Conservation (phyloP, 176 grass and related monocot species). For the Aechmea fasciata region DNA sequence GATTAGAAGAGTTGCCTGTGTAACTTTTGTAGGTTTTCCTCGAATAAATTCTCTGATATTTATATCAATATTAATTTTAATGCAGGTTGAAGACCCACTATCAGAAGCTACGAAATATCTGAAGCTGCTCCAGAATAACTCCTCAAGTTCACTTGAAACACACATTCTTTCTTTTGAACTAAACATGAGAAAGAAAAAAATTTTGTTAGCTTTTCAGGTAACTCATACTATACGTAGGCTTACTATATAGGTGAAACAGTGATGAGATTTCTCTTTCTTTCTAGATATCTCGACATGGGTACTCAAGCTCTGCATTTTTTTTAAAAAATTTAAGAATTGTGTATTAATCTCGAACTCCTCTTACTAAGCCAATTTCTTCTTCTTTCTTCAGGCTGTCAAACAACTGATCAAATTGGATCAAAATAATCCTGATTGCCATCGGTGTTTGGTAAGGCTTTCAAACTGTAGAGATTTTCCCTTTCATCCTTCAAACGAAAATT, state of each 20-base stretch:
- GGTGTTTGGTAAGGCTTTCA: slow-evolving; percentile 67
- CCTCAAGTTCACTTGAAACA: slow-evolving; percentile 67
- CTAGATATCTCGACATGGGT: neutral
- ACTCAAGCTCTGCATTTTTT: neutral
- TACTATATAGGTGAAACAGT: neutral
- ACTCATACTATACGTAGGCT: neutral
- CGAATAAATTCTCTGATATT: neutral
- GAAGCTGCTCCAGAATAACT: slow-evolving; percentile 92
- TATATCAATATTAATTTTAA: slow-evolving; percentile 5
- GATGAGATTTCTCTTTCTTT: neutral
- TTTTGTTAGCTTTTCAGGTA: slow-evolving; percentile 98
- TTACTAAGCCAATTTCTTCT: neutral
- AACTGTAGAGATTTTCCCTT: slow-evolving; percentile 3
- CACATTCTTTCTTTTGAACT: slow-evolving; percentile 92
- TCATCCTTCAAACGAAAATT: neutral
- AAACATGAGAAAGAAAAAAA: slow-evolving; percentile 93
- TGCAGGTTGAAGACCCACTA: slow-evolving; percentile 82
- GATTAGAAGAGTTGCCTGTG: neutral
- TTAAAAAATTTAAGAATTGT: neutral
- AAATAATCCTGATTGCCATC: slow-evolving; percentile 65
- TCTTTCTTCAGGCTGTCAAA: slow-evolving; percentile 76
- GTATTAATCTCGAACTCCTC: neutral
- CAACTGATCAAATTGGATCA: slow-evolving; percentile 81
- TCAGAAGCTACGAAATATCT: slow-evolving; percentile 85
- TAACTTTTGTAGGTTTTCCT: neutral